Evolutionary conservation across 164 flowering plant genomes (phyloP).

Genomic region (Piper betle): DNA sequence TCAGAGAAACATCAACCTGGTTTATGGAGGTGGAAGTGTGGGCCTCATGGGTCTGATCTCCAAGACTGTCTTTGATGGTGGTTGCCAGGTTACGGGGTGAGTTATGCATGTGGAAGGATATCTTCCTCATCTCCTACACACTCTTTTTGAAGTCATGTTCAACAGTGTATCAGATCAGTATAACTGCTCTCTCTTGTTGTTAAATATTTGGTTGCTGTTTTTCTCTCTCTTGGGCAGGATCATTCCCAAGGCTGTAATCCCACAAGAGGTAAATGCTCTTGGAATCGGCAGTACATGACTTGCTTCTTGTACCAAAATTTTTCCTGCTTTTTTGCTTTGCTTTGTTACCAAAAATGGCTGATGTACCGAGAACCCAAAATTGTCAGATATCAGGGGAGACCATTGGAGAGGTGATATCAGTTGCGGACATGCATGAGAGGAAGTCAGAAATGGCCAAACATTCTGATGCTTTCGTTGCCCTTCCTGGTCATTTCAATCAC

Average conservation of each 20-base stretch:
- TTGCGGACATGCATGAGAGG: conserved; percentile 15
- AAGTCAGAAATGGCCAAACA: conserved; percentile 13
- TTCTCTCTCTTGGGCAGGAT: conserved; percentile 21
- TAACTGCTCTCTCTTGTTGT: too few species aligned
- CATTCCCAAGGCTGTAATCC: conserved; percentile 55
- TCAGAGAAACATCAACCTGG: conserved; percentile 49
- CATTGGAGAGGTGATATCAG: conserved; percentile 12
- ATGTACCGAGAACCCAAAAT: background rate
- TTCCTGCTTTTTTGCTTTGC: background rate
- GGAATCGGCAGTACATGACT: background rate
- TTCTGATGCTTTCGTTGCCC: conserved; percentile 14
- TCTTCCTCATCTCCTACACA: background rate
- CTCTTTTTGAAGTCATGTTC: too few species aligned
- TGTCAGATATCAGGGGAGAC: conserved; percentile 9
- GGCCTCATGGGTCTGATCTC: conserved; percentile 72
- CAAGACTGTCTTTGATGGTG: conserved; percentile 46
- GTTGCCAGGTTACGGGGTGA: conserved; percentile 76
- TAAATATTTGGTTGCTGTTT: background rate
- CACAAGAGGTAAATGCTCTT: conserved; percentile 38
- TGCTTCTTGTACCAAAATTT: background rate
- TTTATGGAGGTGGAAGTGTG: conserved; percentile 73
- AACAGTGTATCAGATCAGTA: too few species aligned
- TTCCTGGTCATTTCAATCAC: conserved; percentile 19
- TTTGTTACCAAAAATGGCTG: background rate
- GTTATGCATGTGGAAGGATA: too few species aligned